Conservation (phyloP, 139 green algal species). For the Limnomonas spitsbergensis region DNA sequence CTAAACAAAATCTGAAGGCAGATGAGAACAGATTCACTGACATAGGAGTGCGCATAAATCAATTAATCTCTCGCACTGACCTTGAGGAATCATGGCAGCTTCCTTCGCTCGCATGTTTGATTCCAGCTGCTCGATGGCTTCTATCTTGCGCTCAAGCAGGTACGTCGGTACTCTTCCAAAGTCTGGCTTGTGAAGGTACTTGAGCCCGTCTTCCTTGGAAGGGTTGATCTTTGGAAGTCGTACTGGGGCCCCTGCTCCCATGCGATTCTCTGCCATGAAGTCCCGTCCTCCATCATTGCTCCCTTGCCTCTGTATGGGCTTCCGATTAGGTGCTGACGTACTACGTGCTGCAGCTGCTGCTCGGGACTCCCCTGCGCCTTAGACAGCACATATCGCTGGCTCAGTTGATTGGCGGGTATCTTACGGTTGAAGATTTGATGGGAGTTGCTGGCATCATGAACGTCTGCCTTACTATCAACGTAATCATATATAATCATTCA, state of each 20-base stretch:
- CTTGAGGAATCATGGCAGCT: constrained; percentile 48
- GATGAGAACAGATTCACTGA: neutral
- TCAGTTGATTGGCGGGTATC: too few species aligned
- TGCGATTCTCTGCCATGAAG: constrained; percentile 53
- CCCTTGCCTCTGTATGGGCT: neutral
- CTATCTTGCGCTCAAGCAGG: constrained; percentile 59
- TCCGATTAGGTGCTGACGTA: constrained; percentile 17
- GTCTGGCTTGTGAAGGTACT: constrained; percentile 37
- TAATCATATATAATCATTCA: too few species aligned
- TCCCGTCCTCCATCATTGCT: constrained; percentile 21
- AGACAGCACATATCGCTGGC: too few species aligned
- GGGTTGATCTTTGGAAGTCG: constrained; percentile 9
- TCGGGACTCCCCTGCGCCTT: too few species aligned
- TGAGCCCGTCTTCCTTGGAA: neutral
- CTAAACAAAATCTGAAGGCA: neutral
- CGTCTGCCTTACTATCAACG: too few species aligned
- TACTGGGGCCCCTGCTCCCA: constrained; percentile 19
- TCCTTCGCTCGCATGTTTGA: constrained; percentile 39
- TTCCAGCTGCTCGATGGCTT: constrained; percentile 44
- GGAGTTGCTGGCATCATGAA: too few species aligned
- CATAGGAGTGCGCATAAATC: too few species aligned
- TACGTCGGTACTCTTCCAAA: constrained; percentile 58
- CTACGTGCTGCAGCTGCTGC: constrained; percentile 12
- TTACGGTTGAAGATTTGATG: too few species aligned
- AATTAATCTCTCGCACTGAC: too few species aligned